These are phyloP conservation scores for Carex pumila DNA, from an alignment of 176 grass and related monocot species.

Conservation along the genomic window DNA sequence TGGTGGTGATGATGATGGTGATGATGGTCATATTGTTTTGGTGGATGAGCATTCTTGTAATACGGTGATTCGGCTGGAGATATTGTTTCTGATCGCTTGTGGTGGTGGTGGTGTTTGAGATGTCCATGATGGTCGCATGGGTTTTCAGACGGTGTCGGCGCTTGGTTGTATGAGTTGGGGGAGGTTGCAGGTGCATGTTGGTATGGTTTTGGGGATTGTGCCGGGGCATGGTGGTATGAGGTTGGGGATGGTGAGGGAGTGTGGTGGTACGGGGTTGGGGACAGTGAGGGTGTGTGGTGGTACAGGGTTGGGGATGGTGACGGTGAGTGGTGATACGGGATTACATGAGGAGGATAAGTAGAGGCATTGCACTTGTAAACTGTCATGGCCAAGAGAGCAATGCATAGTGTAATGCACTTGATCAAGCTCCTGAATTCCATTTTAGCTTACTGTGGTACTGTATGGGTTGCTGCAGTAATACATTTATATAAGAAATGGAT, in stretches of 20 bases:
- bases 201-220: background rate
- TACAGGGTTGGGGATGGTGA: background rate
- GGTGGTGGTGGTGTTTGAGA: conserved; percentile 8
- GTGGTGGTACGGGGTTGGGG: background rate
- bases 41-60: background rate
- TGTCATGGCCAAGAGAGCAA: background rate
- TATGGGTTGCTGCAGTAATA: background rate
- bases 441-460: background rate
- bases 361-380: background rate
- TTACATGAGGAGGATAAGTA: background rate
- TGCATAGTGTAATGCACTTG: background rate
- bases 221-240: background rate
- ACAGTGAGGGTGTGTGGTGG: background rate
- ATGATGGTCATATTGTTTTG: conserved; percentile 29
- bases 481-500: background rate
- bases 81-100: background rate
- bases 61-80: conserved; percentile 20
- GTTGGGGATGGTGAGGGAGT: background rate
- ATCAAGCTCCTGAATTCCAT: background rate
- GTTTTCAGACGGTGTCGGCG: background rate
- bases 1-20: conserved; percentile 30
- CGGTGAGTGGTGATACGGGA: background rate
- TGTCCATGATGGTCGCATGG: background rate
- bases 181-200: background rate
- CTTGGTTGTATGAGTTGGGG: background rate